Base-by-base conservation (phyloP, 768 basidiomycete species). In the Paxillus ammoniavirescens region DNA sequence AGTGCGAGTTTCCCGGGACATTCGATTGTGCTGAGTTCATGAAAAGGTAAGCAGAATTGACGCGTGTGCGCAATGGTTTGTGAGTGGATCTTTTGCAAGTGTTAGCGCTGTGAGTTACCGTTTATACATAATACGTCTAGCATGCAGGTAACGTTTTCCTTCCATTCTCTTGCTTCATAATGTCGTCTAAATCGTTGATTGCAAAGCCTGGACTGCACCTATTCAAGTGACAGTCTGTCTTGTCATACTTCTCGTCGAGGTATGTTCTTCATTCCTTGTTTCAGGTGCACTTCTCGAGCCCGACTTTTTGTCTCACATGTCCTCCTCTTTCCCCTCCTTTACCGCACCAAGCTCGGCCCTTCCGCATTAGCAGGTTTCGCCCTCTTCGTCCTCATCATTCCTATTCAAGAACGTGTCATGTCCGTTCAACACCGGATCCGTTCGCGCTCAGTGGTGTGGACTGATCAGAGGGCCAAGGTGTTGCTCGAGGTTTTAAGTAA, bases 321-420 rank as follows among this genome's bases (percentile, higher is more conserved):
- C 13, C 35, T 35, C 13, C 4, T 13, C 35, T 35, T 35, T 35
- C 12, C 35, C 35, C 13, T 35, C 12, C 12, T 14, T 35, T 12
- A 13, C 9, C 35, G 13, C 52, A 31, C 43, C 55, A 37, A 87
- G 82, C 77, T 89, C 38, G 86, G 86, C 0, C 82, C 84, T 1
- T 84, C 86, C 2, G 86, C 87, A 0, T 71, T 89, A 6, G 84
- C 85, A 5, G 87, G 87, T 0, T 88, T 89, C 65, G 77, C 81
- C 0, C 69, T 88, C 0, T 88, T 89, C 61, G 60, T 86, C 33
- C 56, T 86, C 45, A 73, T 87, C 23, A 79, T 79, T 3, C 87
- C 87, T 0, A 62, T 89, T 10, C 84, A 86, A 68, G 79, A 83
- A 50, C 76, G 78, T 28, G 76, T 84, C 14, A 88, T 87, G 83